Evolutionary conservation across 768 basidiomycete species (phyloP), one percentile per base, ranked within the genome.

Genomic region (Cyathus striatus): DNA sequence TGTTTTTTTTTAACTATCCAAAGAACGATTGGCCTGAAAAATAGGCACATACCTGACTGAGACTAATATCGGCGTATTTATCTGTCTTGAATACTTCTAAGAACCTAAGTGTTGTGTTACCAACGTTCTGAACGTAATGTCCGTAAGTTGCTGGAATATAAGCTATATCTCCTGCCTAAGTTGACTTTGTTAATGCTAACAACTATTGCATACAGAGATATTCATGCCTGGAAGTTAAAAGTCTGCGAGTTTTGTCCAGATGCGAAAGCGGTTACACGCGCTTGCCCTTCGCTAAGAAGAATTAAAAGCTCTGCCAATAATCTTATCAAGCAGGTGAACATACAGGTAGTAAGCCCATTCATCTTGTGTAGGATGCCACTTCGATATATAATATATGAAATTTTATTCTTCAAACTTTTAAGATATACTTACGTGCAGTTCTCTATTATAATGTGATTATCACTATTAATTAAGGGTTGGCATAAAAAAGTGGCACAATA

Each of bases 291-390:
- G 37, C 81, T 83, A 20, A 23, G 22, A 35, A 30, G 22, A 39
- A 38, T 25, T 13, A 32, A 16, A 12, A 13, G 12, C 30, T 32
- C 17, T 23, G 21, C 33, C 21, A 23, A 37, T 18, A n/a, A 20
- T 27, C 6, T 24, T 40, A 38, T 25, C 33, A 16, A 9, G 36
- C 44, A 44, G 18, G 37, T 55, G 14, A 22, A 14, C 65, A 49
- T 48, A 79, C 81, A 81, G 51, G 64, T 71, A 76, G 54, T 69
- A 79, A 10, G 66, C 70, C 82, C 82, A 85, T 62, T 83, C 82
- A 38, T 80, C 77, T 50, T 80, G 69, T 3, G 78, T 80, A 5
- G 84, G 83, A 51, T 86, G 83, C 84, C 84, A 86, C 81, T 83
- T 42, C 13, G 20, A 14, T 10, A 10, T 10, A 4, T 27, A 32